Conservation (phyloP, 345 rosid species). For the Heritiera littoralis region DNA sequence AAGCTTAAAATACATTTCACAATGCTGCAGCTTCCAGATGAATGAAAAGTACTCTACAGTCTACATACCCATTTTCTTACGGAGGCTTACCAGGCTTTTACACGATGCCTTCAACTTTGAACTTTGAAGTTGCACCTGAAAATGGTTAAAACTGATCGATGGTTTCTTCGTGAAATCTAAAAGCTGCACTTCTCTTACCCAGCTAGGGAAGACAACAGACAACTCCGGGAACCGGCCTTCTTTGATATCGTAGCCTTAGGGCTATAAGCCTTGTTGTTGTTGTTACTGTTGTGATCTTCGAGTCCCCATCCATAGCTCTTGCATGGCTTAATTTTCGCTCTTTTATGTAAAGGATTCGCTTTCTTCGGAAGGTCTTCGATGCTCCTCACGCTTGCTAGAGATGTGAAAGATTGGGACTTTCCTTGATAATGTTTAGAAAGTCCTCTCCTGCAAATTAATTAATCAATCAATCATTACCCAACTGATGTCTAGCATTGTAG, state of each 20-base stretch:
- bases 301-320: slow-evolving; percentile 51
- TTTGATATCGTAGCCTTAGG: slow-evolving; percentile 61
- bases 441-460: slow-evolving; percentile 3
- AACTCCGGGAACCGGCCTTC: slow-evolving; percentile 43
- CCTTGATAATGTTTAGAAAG: slow-evolving; percentile 77
- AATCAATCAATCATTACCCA: background rate
- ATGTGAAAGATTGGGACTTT: slow-evolving; percentile 79
- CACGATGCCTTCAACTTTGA: too few relatives aligned
- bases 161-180: slow-evolving; percentile 8
- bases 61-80: too few relatives aligned
- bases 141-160: background rate
- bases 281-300: slow-evolving; percentile 25
- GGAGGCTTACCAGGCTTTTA: too few relatives aligned
- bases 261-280: slow-evolving; percentile 22
- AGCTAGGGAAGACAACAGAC: slow-evolving; percentile 39
- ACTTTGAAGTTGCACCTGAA: background rate
- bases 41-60: background rate
- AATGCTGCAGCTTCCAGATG: background rate
- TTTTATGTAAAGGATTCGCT: slow-evolving; percentile 21
- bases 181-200: slow-evolving; percentile 35
- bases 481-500: background rate
- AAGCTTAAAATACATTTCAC: background rate
- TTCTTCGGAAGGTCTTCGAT: slow-evolving; percentile 55
- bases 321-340: slow-evolving; percentile 39
- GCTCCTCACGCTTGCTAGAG: slow-evolving; percentile 51